Conservation (phyloP, 2,329 filamentous ascomycete genomes). For the Fusarium nematophilum region DNA sequence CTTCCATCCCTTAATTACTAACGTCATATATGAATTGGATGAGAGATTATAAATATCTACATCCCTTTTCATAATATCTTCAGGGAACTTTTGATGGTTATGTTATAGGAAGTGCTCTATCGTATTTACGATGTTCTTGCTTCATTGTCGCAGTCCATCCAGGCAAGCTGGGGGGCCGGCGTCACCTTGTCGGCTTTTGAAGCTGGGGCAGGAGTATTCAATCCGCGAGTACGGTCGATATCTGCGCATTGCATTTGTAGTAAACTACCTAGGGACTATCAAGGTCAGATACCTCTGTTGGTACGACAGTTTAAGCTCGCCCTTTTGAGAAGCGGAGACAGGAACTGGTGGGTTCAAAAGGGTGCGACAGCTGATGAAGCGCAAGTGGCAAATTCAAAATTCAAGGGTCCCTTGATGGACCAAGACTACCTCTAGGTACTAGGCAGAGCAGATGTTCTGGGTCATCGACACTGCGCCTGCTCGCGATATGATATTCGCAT, state of each 20-base stretch:
- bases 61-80: too few species aligned
- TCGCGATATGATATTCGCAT: not conserved
- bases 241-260: conserved; percentile 13
- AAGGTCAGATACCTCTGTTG: conserved; percentile 15
- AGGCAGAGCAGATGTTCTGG: not conserved
- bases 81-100: too few species aligned
- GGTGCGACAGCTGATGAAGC: conserved; percentile 24
- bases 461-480: not conserved
- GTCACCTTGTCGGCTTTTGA: not conserved
- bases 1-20: too few species aligned
- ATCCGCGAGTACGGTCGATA: not conserved
- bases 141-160: not conserved
- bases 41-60: too few species aligned
- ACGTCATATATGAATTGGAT: too few species aligned
- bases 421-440: not conserved
- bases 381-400: conserved; percentile 19
- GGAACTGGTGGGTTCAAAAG: conserved; percentile 10
- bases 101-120: too few species aligned
- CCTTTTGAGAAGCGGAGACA: conserved; percentile 3
- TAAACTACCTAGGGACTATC: conserved; percentile 25
- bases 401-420: conserved; percentile 25
- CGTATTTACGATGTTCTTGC: too few species aligned
- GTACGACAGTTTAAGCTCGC: conserved; percentile 8
- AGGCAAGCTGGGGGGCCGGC: not conserved
- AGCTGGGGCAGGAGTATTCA: conserved; percentile 1